Evolutionary conservation across 2,329 filamentous ascomycete genomes (phyloP).

Genomic region (Cytospora paraplurivora): DNA sequence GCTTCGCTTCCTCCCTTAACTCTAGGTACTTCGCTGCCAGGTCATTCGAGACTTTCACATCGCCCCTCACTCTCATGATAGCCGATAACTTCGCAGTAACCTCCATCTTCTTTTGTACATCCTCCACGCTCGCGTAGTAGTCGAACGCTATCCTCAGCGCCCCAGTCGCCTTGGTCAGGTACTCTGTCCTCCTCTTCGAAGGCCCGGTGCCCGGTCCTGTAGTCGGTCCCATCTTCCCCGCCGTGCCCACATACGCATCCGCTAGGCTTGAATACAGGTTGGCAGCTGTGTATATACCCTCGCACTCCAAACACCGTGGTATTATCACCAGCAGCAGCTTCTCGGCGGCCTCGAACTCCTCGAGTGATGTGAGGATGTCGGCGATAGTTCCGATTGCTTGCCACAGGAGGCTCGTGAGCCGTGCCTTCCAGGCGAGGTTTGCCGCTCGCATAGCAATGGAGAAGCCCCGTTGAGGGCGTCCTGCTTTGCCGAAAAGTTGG

Average conservation of each 20-base stretch:
- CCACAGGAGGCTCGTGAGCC: slow-evolving; percentile 72
- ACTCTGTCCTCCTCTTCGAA: slow-evolving; percentile 54
- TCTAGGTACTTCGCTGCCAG: slow-evolving; percentile 67
- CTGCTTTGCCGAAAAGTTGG: slow-evolving; percentile 66
- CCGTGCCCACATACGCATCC: slow-evolving; percentile 78
- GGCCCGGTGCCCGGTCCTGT: slow-evolving; percentile 32
- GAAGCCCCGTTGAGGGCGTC: slow-evolving; percentile 73
- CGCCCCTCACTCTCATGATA: slow-evolving; percentile 70
- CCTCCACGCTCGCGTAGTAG: slow-evolving; percentile 68
- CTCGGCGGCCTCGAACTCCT: slow-evolving; percentile 69
- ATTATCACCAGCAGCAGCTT: slow-evolving; percentile 69
- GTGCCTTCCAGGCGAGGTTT: slow-evolving; percentile 69
- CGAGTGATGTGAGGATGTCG: slow-evolving; percentile 67
- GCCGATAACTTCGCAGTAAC: slow-evolving; percentile 81
- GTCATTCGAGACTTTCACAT: slow-evolving; percentile 64
- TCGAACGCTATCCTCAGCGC: slow-evolving; percentile 65
- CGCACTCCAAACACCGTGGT: slow-evolving; percentile 75
- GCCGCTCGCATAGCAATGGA: slow-evolving; percentile 76
- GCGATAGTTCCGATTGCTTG: slow-evolving; percentile 68
- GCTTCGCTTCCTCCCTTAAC: slow-evolving; percentile 48
- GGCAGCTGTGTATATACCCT: slow-evolving; percentile 63
- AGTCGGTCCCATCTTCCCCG: slow-evolving; percentile 50
- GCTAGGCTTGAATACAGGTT: slow-evolving; percentile 70
- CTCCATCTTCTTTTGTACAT: slow-evolving; percentile 71
- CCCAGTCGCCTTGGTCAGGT: slow-evolving; percentile 59